Conservation (phyloP, 2,329 filamentous ascomycete species). For the Fusarium tanahbumbuense region DNA sequence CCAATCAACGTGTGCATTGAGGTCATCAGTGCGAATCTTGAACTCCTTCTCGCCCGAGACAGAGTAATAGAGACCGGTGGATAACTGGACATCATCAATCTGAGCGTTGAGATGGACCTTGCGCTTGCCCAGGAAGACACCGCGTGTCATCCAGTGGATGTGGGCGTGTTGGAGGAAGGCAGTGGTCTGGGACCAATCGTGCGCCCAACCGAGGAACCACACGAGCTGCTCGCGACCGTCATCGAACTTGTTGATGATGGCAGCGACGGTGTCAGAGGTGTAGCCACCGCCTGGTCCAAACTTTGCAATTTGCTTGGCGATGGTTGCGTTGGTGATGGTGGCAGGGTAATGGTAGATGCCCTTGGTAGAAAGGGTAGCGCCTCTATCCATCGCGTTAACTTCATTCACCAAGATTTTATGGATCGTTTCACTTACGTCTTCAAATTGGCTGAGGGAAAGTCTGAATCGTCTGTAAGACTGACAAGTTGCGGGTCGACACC, state of each 20-base stretch:
- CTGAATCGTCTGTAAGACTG: conserved; percentile 23
- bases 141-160: conserved; percentile 37
- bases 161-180: conserved; percentile 33
- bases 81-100: conserved; percentile 32
- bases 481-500: conserved; percentile 12
- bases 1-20: conserved; percentile 31
- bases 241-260: conserved; percentile 29
- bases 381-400: conserved; percentile 1
- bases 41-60: conserved; percentile 16
- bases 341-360: conserved; percentile 34
- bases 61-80: conserved; percentile 29
- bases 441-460: conserved; percentile 33
- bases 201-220: conserved; percentile 37
- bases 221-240: conserved; percentile 35
- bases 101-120: conserved; percentile 30
- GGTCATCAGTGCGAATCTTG: conserved; percentile 28
- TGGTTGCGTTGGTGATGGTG: conserved; percentile 17
- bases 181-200: conserved; percentile 30
- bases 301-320: conserved; percentile 26
- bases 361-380: conserved; percentile 27
- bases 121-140: conserved; percentile 36
- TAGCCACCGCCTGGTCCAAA: conserved; percentile 25
- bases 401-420: rapidly evolving
- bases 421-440: conserved; percentile 10
- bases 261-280: conserved; percentile 27